These are phyloP conservation scores for Cladorrhinum samala DNA, from an alignment of 495 filamentous ascomycete genomes.

Conservation along the genomic window DNA sequence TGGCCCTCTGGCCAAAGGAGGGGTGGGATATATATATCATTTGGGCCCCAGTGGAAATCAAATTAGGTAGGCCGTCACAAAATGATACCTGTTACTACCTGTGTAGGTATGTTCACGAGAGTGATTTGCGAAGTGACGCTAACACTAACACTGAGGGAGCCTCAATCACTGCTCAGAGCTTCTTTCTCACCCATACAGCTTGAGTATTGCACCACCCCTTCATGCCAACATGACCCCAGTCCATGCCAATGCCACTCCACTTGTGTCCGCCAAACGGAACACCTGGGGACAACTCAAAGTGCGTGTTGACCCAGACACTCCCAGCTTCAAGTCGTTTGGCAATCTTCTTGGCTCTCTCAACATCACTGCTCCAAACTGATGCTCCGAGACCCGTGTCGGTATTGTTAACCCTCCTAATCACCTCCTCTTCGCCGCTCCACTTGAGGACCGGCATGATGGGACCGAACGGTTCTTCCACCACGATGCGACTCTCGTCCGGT, in stretches of 20 bases:
- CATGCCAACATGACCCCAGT: slow-evolving; percentile 46
- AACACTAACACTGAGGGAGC: too few relatives aligned
- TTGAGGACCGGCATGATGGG: slow-evolving; percentile 52
- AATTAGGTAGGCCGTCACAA: too few relatives aligned
- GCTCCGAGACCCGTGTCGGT: slow-evolving; percentile 47
- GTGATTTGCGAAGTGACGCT: too few relatives aligned
- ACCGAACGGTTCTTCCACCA: slow-evolving; percentile 43
- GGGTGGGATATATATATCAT: too few relatives aligned
- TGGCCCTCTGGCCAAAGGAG: too few relatives aligned
- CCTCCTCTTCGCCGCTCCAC: slow-evolving; percentile 49
- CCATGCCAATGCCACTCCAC: slow-evolving; percentile 51
- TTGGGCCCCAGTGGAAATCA: too few relatives aligned
- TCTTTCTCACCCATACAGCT: slow-evolving; percentile 16
- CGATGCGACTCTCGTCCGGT: slow-evolving; percentile 34
- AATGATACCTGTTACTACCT: too few relatives aligned
- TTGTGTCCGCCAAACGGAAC: slow-evolving; percentile 52
- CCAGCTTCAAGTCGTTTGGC: slow-evolving; percentile 46
- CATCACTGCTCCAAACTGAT: slow-evolving; percentile 46
- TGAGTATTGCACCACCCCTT: slow-evolving; percentile 47
- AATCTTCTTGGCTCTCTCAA: slow-evolving; percentile 42
- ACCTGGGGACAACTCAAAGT: slow-evolving; percentile 32
- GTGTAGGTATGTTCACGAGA: too few relatives aligned
- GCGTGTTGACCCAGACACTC: slow-evolving; percentile 52
- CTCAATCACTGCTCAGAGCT: neutral
- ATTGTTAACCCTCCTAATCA: slow-evolving; percentile 48